These are phyloP conservation scores for Lyophyllum atratum DNA, from an alignment of 768 basidiomycete species.

Conservation along the genomic window DNA sequence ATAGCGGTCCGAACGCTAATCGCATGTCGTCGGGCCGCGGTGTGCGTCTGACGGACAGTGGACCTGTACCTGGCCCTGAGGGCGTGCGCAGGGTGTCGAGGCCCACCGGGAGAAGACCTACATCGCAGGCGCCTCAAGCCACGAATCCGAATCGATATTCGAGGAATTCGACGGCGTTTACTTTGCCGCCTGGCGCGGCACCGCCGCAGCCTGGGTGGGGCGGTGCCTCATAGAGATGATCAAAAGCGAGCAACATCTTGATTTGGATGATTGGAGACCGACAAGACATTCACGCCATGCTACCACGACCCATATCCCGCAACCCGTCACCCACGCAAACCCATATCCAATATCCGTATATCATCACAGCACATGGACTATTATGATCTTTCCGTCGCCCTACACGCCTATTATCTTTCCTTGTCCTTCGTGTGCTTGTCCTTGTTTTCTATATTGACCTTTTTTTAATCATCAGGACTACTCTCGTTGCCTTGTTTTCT, in stretches of 20 bases:
- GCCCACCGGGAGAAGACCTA: conserved; percentile 55
- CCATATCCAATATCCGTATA: background rate
- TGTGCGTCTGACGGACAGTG: conserved; percentile 78
- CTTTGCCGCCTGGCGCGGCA: conserved; percentile 10
- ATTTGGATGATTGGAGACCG: background rate
- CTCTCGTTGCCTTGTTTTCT: background rate
- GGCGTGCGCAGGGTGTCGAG: conserved; percentile 81
- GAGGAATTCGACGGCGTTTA: conserved; percentile 12
- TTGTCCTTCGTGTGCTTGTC: background rate
- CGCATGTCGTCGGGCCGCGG: conserved; percentile 54
- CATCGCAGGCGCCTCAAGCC: conserved; percentile 56
- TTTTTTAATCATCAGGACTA: background rate
- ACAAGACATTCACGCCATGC: background rate
- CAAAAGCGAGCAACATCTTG: background rate
- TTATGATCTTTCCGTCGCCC: background rate
- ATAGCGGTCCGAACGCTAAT: conserved; percentile 27
- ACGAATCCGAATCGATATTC: conserved; percentile 15
- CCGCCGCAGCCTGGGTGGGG: conserved; percentile 7
- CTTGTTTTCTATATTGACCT: background rate
- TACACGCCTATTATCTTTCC: background rate
- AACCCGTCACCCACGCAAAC: background rate
- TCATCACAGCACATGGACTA: background rate
- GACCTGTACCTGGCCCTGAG: conserved; percentile 78
- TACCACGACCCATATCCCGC: background rate
- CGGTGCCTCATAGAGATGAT: conserved; percentile 1